These are phyloP conservation scores for Dendrothele bispora DNA, from an alignment of 768 basidiomycete genomes.

Conservation along the genomic window DNA sequence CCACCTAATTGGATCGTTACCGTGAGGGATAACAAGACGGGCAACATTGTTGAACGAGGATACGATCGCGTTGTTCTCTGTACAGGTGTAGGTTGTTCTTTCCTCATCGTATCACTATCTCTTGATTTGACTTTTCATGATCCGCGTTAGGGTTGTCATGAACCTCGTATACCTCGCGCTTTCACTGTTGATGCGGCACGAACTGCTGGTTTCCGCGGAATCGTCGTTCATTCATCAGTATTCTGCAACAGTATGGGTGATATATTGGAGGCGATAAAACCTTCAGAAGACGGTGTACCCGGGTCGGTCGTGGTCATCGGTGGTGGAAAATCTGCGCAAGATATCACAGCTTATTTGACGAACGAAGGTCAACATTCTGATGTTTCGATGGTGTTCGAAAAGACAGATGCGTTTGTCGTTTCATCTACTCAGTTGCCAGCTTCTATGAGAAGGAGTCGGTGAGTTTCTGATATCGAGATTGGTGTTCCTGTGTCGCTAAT, in stretches of 20 bases:
- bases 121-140: constrained; percentile 1
- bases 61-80: constrained; percentile 58
- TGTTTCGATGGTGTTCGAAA: constrained; percentile 53
- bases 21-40: constrained; percentile 27
- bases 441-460: constrained; percentile 63
- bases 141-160: constrained; percentile 52
- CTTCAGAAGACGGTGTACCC: constrained; percentile 16
- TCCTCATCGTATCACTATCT: not conserved
- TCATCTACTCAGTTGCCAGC: constrained; percentile 46
- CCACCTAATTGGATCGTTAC: constrained; percentile 45
- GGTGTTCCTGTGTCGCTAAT: too few species aligned
- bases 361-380: constrained; percentile 39
- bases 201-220: constrained; percentile 39
- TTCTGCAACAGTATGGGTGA: constrained; percentile 43
- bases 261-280: constrained; percentile 32
- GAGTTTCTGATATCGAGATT: constrained; percentile 15
- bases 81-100: constrained; percentile 42
- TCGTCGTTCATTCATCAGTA: constrained; percentile 52
- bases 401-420: constrained; percentile 51
- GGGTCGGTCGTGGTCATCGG: constrained; percentile 52
- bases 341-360: constrained; percentile 51
- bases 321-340: constrained; percentile 69
- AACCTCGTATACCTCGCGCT: constrained; percentile 42
- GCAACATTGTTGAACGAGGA: constrained; percentile 22
- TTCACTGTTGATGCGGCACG: constrained; percentile 38